Conservation (phyloP, 192 early-diverging fungal species). For the Backusella mclennaniae region DNA sequence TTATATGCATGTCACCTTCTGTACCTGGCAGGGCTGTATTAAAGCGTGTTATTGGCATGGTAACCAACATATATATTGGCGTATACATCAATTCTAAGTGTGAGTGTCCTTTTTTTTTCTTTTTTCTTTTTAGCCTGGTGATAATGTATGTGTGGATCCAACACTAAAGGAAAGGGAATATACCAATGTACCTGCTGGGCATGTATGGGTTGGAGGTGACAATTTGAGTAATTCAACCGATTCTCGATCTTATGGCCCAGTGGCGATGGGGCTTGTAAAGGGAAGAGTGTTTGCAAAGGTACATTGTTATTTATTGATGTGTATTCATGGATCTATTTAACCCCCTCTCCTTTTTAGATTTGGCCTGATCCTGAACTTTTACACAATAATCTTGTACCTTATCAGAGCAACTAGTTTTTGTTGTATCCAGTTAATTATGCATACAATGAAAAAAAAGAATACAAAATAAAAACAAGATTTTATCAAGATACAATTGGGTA, state of each 20-base stretch:
- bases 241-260: slow-evolving; percentile 85
- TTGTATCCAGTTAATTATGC: too few species aligned
- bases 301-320: background rate
- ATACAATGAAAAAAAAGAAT: too few species aligned
- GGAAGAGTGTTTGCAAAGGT: slow-evolving; percentile 74
- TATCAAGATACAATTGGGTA: too few species aligned
- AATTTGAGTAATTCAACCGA: slow-evolving; percentile 90
- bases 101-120: background rate
- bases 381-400: background rate
- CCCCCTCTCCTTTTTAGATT: background rate
- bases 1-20: slow-evolving; percentile 72
- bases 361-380: slow-evolving; percentile 2
- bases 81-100: too few species aligned
- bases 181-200: slow-evolving; percentile 75
- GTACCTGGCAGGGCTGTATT: slow-evolving; percentile 65
- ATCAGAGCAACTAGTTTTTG: background rate
- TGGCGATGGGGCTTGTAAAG: slow-evolving; percentile 74
- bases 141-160: slow-evolving; percentile 79
- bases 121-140: slow-evolving; percentile 71
- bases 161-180: slow-evolving; percentile 54
- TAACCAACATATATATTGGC: slow-evolving; percentile 21
- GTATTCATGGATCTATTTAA: background rate
- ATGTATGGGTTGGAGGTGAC: slow-evolving; percentile 92
- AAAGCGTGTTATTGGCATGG: slow-evolving; percentile 83
- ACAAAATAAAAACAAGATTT: too few species aligned